Evolutionary conservation across 768 basidiomycete species (phyloP).

Genomic region (Rhodosporidiobolus sp.): DNA sequence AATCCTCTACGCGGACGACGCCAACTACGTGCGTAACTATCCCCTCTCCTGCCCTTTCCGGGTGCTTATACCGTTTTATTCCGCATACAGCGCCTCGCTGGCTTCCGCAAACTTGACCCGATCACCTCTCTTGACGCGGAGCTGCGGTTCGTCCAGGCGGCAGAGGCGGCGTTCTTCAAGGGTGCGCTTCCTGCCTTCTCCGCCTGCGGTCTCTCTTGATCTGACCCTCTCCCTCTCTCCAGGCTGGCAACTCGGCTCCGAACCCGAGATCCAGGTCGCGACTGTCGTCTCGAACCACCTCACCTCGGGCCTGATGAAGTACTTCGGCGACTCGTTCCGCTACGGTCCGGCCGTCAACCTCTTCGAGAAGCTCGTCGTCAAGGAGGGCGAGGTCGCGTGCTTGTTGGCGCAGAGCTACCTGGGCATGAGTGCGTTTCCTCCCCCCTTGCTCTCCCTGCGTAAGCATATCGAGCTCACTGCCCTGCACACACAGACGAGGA

Average conservation of each 20-base stretch:
- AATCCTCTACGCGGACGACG: conserved; percentile 93
- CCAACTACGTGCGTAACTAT: conserved; percentile 67
- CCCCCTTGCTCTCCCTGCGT: not conserved
- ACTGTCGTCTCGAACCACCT: conserved; percentile 95
- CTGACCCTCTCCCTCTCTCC: conserved; percentile 10
- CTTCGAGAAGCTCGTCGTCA: conserved; percentile 82
- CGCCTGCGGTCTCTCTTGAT: not conserved
- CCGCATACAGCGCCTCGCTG: conserved; percentile 61
- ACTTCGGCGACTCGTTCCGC: conserved; percentile 88
- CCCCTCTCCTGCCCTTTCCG: not conserved
- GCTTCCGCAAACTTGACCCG: conserved; percentile 92
- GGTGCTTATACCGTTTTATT: not conserved
- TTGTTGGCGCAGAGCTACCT: conserved; percentile 85
- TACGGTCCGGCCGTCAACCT: conserved; percentile 72
- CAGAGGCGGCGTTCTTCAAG: conserved; percentile 82
- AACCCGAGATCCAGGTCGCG: conserved; percentile 97
- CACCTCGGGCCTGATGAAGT: conserved; percentile 90
- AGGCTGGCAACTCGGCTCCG: conserved; percentile 99
- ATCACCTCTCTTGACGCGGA: conserved; percentile 86
- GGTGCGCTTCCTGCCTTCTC: conserved; percentile 52
- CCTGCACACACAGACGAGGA: conserved; percentile 70
- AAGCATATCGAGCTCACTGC: not conserved
- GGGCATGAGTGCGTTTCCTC: conserved; percentile 79
- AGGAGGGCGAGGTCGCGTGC: conserved; percentile 83
- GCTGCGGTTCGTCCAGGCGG: conserved; percentile 80